These are phyloP conservation scores for Phytopythium litorale DNA, from an alignment of 352 stramenopile genomes.

Conservation along the genomic window DNA sequence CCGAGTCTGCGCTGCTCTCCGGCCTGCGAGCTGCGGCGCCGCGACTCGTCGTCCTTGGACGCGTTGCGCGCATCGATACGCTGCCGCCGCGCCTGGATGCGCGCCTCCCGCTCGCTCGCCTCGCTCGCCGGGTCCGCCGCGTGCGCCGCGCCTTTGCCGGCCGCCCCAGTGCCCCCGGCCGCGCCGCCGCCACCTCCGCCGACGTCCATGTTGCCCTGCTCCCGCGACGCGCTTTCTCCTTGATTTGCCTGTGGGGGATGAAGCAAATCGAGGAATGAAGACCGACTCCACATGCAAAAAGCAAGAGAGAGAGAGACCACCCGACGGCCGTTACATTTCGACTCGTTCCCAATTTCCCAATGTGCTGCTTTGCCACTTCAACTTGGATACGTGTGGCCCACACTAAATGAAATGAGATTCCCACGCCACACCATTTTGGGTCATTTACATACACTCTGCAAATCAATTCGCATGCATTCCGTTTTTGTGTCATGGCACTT, in stretches of 20 bases:
- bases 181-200: neutral
- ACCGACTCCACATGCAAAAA: neutral
- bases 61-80: slow-evolving; percentile 78
- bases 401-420: neutral
- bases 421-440: neutral
- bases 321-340: neutral
- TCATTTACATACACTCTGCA: neutral
- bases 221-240: neutral
- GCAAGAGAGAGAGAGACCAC: neutral
- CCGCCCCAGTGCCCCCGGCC: neutral
- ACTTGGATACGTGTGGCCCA: neutral
- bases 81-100: slow-evolving; percentile 56
- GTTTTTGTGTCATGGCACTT: neutral
- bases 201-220: neutral
- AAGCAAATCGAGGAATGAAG: neutral
- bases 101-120: slow-evolving; percentile 51
- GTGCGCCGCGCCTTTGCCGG: neutral
- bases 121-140: slow-evolving; percentile 18
- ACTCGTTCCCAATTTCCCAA: no score
- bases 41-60: slow-evolving; percentile 73
- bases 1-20: slow-evolving; percentile 65
- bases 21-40: slow-evolving; percentile 64
- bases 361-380: neutral
- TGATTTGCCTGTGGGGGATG: neutral
- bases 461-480: neutral